Evolutionary conservation across 176 grass and related monocot genomes (phyloP).

Genomic region (Lolium multiflorum): DNA sequence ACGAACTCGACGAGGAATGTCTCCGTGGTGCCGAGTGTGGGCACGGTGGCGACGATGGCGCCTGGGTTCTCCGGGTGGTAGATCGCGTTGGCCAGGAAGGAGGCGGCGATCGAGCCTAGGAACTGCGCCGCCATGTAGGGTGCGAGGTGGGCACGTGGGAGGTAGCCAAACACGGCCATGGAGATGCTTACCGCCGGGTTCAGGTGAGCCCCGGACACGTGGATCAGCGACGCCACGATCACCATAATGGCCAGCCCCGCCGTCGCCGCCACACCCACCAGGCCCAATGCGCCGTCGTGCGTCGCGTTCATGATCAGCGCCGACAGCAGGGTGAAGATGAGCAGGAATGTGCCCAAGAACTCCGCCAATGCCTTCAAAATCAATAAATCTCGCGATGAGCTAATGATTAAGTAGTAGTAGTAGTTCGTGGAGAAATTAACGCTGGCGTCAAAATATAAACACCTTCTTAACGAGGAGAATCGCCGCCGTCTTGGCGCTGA

Average conservation of each 20-base stretch:
- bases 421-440: not conserved
- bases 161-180: slow-evolving; percentile 52
- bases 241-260: slow-evolving; percentile 46
- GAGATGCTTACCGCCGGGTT: slow-evolving; percentile 66
- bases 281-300: slow-evolving; percentile 40
- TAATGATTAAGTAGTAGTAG: not conserved
- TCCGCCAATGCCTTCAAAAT: slow-evolving; percentile 48
- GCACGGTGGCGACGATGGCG: slow-evolving; percentile 44
- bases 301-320: slow-evolving; percentile 56
- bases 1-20: slow-evolving; percentile 67
- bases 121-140: slow-evolving; percentile 56
- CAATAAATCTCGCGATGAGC: not conserved
- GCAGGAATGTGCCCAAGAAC: slow-evolving; percentile 71
- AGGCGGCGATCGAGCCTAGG: slow-evolving; percentile 46
- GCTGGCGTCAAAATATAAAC: not conserved
- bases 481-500: not conserved
- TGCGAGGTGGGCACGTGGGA: slow-evolving; percentile 51
- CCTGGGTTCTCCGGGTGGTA: slow-evolving; percentile 40
- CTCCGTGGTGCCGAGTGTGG: slow-evolving; percentile 17
- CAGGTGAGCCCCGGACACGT: slow-evolving; percentile 65
- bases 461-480: slow-evolving; percentile 35
- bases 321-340: slow-evolving; percentile 58
- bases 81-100: slow-evolving; percentile 55
- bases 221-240: slow-evolving; percentile 51
- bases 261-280: slow-evolving; percentile 35